Conservation (phyloP, 2,329 filamentous ascomycete species). For the Dothistroma pini region DNA sequence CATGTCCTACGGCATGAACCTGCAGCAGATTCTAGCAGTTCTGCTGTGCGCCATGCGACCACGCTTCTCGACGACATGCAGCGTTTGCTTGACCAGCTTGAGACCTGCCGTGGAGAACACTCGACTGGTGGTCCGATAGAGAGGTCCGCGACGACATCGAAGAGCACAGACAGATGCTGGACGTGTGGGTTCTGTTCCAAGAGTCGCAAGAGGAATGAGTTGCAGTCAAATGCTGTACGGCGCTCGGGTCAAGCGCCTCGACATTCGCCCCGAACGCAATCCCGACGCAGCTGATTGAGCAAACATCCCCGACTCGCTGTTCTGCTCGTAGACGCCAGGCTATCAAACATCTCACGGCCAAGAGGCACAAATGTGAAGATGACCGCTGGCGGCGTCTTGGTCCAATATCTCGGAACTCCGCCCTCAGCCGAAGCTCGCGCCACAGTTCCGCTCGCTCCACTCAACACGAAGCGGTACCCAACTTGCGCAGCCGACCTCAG, state of each 20-base stretch:
- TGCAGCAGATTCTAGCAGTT: no score
- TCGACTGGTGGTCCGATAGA: neutral
- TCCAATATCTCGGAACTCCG: neutral
- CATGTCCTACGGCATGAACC: no score
- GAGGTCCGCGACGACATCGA: neutral
- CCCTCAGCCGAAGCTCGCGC: neutral
- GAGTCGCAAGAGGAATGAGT: neutral
- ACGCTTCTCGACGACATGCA: neutral
- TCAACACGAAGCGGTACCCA: neutral
- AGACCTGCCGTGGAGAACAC: neutral
- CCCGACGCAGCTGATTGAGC: no score
- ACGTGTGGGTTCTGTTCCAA: neutral
- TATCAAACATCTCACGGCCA: neutral
- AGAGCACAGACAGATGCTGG: neutral
- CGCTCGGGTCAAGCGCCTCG: no score
- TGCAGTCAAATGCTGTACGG: no score
- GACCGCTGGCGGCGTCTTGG: neutral
- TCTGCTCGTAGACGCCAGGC: neutral
- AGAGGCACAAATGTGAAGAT: neutral
- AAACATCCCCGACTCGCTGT: no score
- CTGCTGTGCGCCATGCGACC: no score
- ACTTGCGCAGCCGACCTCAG: neutral
- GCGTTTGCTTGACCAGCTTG: neutral
- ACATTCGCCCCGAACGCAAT: no score
- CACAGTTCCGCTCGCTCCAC: neutral